Base-by-base conservation (phyloP, 1,284 basidiomycete genomes). In the Trametes pubescens region DNA sequence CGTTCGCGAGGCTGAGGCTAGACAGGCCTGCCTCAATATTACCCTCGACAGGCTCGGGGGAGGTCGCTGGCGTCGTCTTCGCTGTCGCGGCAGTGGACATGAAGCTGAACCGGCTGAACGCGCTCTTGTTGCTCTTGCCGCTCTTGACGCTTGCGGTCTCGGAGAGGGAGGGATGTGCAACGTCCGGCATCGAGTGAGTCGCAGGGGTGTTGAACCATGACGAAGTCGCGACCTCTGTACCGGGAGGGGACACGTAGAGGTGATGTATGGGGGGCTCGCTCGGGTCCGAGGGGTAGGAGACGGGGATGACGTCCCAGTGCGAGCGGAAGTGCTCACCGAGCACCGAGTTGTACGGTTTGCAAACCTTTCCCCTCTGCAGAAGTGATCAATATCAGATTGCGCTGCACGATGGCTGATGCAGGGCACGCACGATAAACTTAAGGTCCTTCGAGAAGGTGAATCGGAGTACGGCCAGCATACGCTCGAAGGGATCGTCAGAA, bases 331-430 rank as follows among this genome's bases (percentile, higher is more conserved):
- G 92, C 77, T 97, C 95, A 73, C 93, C 94, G 0, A 97, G 85
- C 37, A 95, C 93, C 0, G 94, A 95, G 80, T 97, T 96, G 83
- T 98, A 99, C 0, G 96, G 95, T 77, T 99, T 98, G 83, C 93
- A 94, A 21, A 98, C 86, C 76, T 94, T 93, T 48, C 94, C 94
- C 63, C 93, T 88, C 92, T 93, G 69, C 9, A 56, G 18, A 26
- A 18, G 18, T 21, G 18, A 57, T 62, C 43, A 61, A 51, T 8
- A 22, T 21, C n/a, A 22, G 44, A 5, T n/a, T 24, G n/a, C 22
- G 4, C 4, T 21, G 24, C 22, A 24, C 9, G 18, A 51, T 16
- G 40, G 40, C 16, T 46, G 44, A 26, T 16, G 44, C 9, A 11
- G 21, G 16, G 21, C 32, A 85, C 90, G 74, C 71, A 93, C 92